Conservation (phyloP, 1,139 yeast genomes). For the Yueomyces sp. region DNA sequence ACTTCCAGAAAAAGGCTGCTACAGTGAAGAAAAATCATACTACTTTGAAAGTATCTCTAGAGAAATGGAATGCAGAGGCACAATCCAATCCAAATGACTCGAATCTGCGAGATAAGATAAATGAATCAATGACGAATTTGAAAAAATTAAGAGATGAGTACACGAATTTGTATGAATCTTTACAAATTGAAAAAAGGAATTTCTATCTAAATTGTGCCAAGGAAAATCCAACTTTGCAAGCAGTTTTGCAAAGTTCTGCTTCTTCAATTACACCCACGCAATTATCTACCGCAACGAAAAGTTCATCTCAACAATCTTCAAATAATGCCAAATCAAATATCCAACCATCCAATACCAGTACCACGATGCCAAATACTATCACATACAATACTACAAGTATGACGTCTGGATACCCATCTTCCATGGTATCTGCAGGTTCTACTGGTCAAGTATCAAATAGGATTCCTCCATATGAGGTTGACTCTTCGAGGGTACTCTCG, state of each 20-base stretch:
- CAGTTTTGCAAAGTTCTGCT: constrained; percentile 17
- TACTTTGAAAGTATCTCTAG: constrained; percentile 21
- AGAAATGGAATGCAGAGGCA: constrained; percentile 18
- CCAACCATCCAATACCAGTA: constrained; percentile 4
- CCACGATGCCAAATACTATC: constrained; percentile 3
- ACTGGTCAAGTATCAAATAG: no score
- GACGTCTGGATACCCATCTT: constrained; percentile 26
- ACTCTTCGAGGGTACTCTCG: constrained; percentile 73
- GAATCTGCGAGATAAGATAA: constrained; percentile 17
- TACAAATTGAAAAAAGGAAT: constrained; percentile 19
- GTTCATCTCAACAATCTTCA: constrained; percentile 3
- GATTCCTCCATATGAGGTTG: constrained; percentile 74
- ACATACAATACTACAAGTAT: constrained; percentile 8
- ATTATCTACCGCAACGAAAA: no score
- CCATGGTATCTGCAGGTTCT: constrained; percentile 38
- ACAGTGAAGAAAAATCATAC: constrained; percentile 21
- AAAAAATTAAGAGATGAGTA: constrained; percentile 16
- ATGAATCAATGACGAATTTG: constrained; percentile 16
- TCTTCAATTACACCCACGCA: not conserved
- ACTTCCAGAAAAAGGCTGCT: constrained; percentile 23
- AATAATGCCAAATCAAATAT: constrained; percentile 13
- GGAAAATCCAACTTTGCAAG: constrained; percentile 21
- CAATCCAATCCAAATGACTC: constrained; percentile 15
- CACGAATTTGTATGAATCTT: constrained; percentile 17
- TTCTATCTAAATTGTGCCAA: constrained; percentile 25